Base-by-base conservation (phyloP, 176 grass and related monocot genomes). In the Carex myosuroides region DNA sequence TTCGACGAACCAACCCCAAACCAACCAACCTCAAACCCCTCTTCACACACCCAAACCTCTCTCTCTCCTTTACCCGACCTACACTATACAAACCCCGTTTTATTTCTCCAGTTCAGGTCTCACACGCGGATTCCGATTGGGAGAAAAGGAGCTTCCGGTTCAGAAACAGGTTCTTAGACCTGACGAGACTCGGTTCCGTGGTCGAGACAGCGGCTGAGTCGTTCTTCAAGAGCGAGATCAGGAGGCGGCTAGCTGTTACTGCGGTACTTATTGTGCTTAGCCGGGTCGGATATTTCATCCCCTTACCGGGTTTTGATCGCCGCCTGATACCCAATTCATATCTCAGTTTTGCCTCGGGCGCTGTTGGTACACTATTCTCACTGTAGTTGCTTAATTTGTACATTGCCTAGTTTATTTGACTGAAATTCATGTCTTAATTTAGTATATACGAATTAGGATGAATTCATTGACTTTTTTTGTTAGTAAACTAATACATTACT, bases 181-280 rank as follows among this genome's bases (percentile, higher is more conserved):
- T 95, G 21, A 86, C 91, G 21, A 91, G 92, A 30, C 63, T 98
- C 11, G 93, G 95, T 17, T 87, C 91, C 8, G 91, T 98, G 63
- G 86, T 69, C 32, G 91, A 95, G 63, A 70, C 83, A 67, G 89
- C 92, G 33, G 89, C 89, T 26, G 95, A 98, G 81, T 90, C 92
- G 17, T 95, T 98, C 93, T 98, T 98, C 92, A 89, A 92, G 76
- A 98, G 95, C 60, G 95, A 98, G 88, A 98, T 98, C 57, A 88
- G 92, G 0, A 88, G 95, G 8, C 66, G 95, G 79, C 86, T 98
- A 22, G 81, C 90, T 44, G 81, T 98, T 39, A 98, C 95, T 4
- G 89, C 89, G 4, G 89, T 66, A 14, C 86, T 98, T n/a, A n/a
- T n/a, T 63, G 84, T 98, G 32, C 79, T 95, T 70, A 98, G 95